Evolutionary conservation across 495 filamentous ascomycete species (phyloP), one percentile per base, ranked within the genome.

Genomic region (Xylaria castorea): DNA sequence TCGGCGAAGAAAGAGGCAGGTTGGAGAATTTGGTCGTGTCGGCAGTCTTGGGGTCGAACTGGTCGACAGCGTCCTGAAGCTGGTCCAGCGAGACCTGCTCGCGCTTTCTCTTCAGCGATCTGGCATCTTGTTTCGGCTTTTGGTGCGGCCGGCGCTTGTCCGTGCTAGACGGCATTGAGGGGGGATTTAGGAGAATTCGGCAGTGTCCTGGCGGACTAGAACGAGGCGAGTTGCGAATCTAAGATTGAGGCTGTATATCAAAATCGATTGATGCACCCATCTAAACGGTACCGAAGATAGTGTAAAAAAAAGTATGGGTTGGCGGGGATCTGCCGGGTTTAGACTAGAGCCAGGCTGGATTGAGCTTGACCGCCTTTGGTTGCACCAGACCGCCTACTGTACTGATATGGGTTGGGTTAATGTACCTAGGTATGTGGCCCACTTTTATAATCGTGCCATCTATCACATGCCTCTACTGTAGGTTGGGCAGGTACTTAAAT

Each of bases 1-100:
- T 98, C n/a, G 92, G 88, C 70, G 91, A 87, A 51, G 95, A 98
- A 67, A 99, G 87, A 38, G 96, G 97, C 2, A 99, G 85, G 74
- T 95, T 90, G 74, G 91, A 86, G 80, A 97, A 97, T 74, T 82
- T 89, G 76, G 81, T 82, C 42, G 83, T 78, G 40, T 85, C 81
- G 64, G 81, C 75, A 2, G 81, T 75, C 70, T 88, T 88, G 36
- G 80, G 79, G 51, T 89, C 82, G 64, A 85, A 80, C 27, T 83
- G 75, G 46, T 83, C 77, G 44, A 83, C 77, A 32, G 78, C 80
- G 36, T 77, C 80, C 73, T 88, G 83, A 8, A 93, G 83, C 75
- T 86, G 85, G 61, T 85, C 83, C 16, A 89, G 80, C 64, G 92
- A 89, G 20, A 90, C 89, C 65, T 88, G 75, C 30, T 81, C 81